Percentiles rank a stretch among this genome's conserved stretches.
Evolutionary conservation across 108 stramenopile species (phyloP).

Genomic region (Discostella stelligeroides): DNA sequence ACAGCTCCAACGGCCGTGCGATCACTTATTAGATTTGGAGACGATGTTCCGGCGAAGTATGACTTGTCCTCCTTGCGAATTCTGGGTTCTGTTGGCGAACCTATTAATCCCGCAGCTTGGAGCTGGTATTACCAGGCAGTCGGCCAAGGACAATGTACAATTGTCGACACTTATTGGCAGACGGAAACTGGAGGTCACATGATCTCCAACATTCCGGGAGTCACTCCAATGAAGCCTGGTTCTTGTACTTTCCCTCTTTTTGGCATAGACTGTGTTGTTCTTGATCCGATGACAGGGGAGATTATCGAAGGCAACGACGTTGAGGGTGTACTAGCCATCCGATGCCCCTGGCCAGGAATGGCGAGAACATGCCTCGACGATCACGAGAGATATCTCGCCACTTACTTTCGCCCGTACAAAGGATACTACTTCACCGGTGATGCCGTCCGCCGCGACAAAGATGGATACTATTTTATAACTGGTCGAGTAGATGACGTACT

Average conservation of each 20-base stretch:
- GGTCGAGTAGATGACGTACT: slow-evolving; percentile 91
- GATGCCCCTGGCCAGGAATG: slow-evolving; percentile 78
- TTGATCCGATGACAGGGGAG: slow-evolving; percentile 71
- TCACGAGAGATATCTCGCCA: slow-evolving; percentile 80
- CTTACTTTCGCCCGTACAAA: slow-evolving; percentile 82
- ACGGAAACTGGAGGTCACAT: slow-evolving; percentile 91
- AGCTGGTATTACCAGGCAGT: slow-evolving; percentile 84
- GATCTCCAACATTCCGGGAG: slow-evolving; percentile 73
- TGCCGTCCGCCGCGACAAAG: slow-evolving; percentile 75
- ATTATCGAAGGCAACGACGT: slow-evolving; percentile 70
- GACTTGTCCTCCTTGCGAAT: slow-evolving; percentile 77
- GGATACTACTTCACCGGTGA: slow-evolving; percentile 91
- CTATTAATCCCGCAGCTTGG: slow-evolving; percentile 93
- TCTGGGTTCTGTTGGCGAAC: slow-evolving; percentile 88
- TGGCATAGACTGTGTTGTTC: slow-evolving; percentile 77
- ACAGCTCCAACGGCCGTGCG: slow-evolving; percentile 92
- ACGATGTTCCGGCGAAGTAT: slow-evolving; percentile 72
- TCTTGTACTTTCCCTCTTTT: slow-evolving; percentile 81
- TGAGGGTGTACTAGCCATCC: slow-evolving; percentile 82
- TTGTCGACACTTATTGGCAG: slow-evolving; percentile 93
- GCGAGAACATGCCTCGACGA: slow-evolving; percentile 82
- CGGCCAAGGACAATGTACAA: slow-evolving; percentile 70
- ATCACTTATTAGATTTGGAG: slow-evolving; percentile 81
- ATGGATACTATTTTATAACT: slow-evolving; percentile 91
- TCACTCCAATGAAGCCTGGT: slow-evolving; percentile 88